phyloP scores from a whole-genome alignment of 805 yeast genomes.

The Suhomyces tanzawaensis region DNA sequence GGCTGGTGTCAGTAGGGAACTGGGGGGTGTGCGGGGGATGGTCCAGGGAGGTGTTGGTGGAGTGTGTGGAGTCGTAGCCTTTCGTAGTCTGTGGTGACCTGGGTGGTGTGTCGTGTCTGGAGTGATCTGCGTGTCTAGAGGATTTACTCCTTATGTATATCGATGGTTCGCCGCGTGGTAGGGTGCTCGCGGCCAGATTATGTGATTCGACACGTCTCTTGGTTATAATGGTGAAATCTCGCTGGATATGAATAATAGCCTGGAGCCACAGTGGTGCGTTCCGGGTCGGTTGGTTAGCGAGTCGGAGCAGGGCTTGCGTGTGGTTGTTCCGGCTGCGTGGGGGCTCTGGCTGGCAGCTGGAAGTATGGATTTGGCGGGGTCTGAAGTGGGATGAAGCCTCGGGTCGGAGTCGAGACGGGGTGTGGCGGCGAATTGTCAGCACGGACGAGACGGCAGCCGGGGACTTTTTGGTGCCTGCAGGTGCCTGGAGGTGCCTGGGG shows the following conservation, averaged over 20 bases:
- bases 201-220: slow-evolving; percentile 1
- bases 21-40: too few relatives aligned
- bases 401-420: too few relatives aligned
- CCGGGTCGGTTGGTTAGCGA: neutral
- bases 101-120: too few relatives aligned
- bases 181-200: neutral
- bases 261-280: neutral
- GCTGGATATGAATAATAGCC: neutral
- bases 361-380: neutral
- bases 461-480: neutral
- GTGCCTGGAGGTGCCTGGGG: neutral
- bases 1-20: too few relatives aligned
- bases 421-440: too few relatives aligned
- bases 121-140: too few relatives aligned
- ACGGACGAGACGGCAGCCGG: too few relatives aligned
- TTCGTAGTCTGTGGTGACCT: slow-evolving; percentile 1
- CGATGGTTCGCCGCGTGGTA: too few relatives aligned
- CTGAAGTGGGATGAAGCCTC: too few relatives aligned
- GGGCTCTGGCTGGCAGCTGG: neutral
- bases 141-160: too few relatives aligned
- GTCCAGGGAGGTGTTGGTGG: too few relatives aligned
- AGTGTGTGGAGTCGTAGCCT: too few relatives aligned
- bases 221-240: neutral
- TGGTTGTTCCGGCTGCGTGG: neutral
- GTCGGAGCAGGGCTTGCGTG: neutral